phyloP scores from a whole-genome alignment of 345 rosid genomes.

The Hypericum perforatum region DNA sequence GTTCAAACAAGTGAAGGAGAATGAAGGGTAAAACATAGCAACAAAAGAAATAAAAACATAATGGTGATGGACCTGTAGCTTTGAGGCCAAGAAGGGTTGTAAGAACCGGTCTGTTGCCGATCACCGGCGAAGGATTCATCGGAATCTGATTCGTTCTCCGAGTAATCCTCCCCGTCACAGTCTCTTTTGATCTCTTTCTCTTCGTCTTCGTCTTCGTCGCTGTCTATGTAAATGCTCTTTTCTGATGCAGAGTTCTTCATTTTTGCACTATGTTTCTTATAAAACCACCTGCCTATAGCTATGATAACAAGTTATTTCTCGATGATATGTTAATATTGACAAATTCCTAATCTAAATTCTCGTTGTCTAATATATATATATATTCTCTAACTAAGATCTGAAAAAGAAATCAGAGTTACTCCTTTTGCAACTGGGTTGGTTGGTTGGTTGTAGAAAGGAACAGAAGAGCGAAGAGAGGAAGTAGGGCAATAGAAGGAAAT shows the following conservation, averaged over 20 bases:
- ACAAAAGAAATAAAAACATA: background rate
- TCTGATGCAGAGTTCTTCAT: slow-evolving; percentile 87
- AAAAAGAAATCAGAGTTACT: no score
- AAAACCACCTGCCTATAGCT: background rate
- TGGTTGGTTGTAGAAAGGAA: no score
- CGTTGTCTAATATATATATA: no score
- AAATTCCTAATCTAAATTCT: no score
- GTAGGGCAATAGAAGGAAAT: no score
- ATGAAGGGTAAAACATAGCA: no score
- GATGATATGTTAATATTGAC: background rate
- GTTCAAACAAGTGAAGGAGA: background rate
- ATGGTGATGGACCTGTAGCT: slow-evolving; percentile 58
- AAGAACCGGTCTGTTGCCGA: slow-evolving; percentile 42
- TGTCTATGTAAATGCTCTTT: slow-evolving; percentile 73
- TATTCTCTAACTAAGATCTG: no score
- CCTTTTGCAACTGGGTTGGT: no score
- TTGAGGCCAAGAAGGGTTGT: slow-evolving; percentile 82
- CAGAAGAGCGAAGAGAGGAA: no score
- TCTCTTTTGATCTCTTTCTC: slow-evolving; percentile 24
- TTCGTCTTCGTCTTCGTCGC: slow-evolving; percentile 67
- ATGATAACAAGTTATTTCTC: background rate
- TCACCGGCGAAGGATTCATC: slow-evolving; percentile 36
- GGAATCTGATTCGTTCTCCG: slow-evolving; percentile 42
- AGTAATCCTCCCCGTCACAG: slow-evolving; percentile 29
- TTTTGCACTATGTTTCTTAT: slow-evolving; percentile 5